Evolutionary conservation across 1,139 yeast species (phyloP).

Genomic region (Magnusiomyces fungicola): DNA sequence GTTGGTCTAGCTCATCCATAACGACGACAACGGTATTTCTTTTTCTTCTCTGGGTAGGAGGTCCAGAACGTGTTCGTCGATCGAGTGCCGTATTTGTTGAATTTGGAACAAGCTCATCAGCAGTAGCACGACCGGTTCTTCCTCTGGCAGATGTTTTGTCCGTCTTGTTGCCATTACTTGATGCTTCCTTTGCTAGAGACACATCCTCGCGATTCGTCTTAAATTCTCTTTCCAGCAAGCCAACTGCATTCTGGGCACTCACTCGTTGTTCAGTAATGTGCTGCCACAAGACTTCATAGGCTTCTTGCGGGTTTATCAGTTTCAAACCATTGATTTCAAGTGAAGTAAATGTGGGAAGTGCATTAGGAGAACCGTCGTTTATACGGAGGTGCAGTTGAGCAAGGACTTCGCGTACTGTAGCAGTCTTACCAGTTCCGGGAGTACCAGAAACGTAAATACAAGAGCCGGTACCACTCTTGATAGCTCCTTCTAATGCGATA

Average conservation of each 20-base stretch:
- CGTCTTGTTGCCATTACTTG: too few species aligned
- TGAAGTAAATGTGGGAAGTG: constrained; percentile 55
- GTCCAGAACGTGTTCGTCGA: too few species aligned
- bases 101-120: too few species aligned
- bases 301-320: constrained; percentile 71
- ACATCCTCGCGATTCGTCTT: constrained; percentile 23
- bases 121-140: too few species aligned
- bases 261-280: constrained; percentile 51
- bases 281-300: constrained; percentile 80
- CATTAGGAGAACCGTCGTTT: constrained; percentile 33
- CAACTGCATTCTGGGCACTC: constrained; percentile 56
- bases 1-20: constrained; percentile 88
- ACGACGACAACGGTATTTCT: constrained; percentile 29
- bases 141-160: too few species aligned
- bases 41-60: too few species aligned
- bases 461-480: constrained; percentile 66
- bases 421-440: constrained; percentile 97
- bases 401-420: constrained; percentile 82
- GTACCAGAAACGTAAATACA: constrained; percentile 92
- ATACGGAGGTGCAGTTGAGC: constrained; percentile 45
- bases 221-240: constrained; percentile 49
- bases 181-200: too few species aligned
- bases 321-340: constrained; percentile 89
- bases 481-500: constrained; percentile 65
- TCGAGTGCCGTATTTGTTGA: too few species aligned